Base-by-base conservation (phyloP, 2,329 filamentous ascomycete species). In the Neoarthrinium moseri region DNA sequence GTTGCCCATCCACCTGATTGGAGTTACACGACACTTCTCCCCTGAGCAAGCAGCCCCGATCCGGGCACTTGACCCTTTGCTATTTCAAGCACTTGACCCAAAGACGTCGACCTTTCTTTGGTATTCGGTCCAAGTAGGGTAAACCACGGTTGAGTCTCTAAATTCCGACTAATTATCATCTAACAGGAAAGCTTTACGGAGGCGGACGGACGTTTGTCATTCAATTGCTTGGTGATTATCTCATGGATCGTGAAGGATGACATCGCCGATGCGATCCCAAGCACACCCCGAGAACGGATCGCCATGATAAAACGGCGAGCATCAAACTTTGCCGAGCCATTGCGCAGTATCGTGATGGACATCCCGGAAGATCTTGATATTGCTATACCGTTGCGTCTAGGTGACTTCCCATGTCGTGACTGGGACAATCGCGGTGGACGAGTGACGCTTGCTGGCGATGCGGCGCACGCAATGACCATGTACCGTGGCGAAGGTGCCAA, bases 381-480 rank as follows among this genome's bases (percentile, higher is more conserved):
- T 24, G 30, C 37, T 24, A 40, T 26, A 18, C 37, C 37, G 15
- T 26, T 40, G 3, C 20, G 37, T 11, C 48, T 68, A 3, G 59
- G 62, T 30, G 69, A 72, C 51, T 64, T 68, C 49, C 67, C 65
- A 0, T 62, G 57, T 21, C 60, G 58, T 2, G 55, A 59, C 6
- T 77, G 73, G 72, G 61, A 71, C 47, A 71, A 71, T 38, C 57
- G 53, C 11, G 56, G 59, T 32, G 75, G 74, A 4, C 62, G 65
- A 1, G 68, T 75, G 3, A 74, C 74, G 2, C 58, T 81, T 1
- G 64, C 72, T 4, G 78, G 78, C 4, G 78, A 81, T 55, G 71
- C 77, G 2, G 77, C 77, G 0, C 77, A 81, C 57, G 72, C 77
- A n/a, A 81, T 81, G 77, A 78, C 75, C 23, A 78, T 80, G 75